A percentile compares a stretch with the other conserved stretches of the same genome.
Conservation (phyloP, 1,284 basidiomycete species). For the Mrakiaceae sp. region DNA sequence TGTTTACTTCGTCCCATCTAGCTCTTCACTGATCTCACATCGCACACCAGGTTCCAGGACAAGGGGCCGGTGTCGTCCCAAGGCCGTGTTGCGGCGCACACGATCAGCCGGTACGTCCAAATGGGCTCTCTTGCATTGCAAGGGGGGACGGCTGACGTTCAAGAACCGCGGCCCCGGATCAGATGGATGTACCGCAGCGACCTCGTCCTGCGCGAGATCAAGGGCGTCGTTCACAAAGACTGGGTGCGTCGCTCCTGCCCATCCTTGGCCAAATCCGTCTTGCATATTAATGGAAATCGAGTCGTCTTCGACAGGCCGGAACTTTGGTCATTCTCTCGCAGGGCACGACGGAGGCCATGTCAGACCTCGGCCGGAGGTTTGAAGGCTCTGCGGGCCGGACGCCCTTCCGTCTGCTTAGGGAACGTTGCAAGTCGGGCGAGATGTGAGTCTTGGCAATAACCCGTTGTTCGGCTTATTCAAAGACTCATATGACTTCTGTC, state of each 20-base stretch:
- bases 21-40: too few relatives aligned
- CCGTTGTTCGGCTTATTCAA: too few relatives aligned
- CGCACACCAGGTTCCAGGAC: too few relatives aligned
- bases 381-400: neutral
- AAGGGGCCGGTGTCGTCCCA: too few relatives aligned
- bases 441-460: neutral
- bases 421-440: constrained; percentile 12
- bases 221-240: constrained; percentile 47
- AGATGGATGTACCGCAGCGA: constrained; percentile 25
- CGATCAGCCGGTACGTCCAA: too few relatives aligned
- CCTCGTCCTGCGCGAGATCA: constrained; percentile 29
- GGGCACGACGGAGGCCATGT: constrained; percentile 66
- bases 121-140: too few relatives aligned
- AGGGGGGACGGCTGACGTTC: too few relatives aligned
- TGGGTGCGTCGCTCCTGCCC: constrained; percentile 36
- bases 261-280: too few relatives aligned
- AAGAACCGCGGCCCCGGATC: too few relatives aligned
- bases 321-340: constrained; percentile 66
- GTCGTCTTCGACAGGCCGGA: constrained; percentile 39
- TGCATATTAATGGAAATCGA: too few relatives aligned
- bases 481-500: neutral
- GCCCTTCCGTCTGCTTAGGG: constrained; percentile 12
- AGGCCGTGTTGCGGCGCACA: too few relatives aligned
- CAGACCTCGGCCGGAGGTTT: constrained; percentile 61
- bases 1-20: constrained; percentile 11